These are phyloP conservation scores for Catharanthus roseus DNA, from an alignment of 257 asterid species.

Conservation along the genomic window DNA sequence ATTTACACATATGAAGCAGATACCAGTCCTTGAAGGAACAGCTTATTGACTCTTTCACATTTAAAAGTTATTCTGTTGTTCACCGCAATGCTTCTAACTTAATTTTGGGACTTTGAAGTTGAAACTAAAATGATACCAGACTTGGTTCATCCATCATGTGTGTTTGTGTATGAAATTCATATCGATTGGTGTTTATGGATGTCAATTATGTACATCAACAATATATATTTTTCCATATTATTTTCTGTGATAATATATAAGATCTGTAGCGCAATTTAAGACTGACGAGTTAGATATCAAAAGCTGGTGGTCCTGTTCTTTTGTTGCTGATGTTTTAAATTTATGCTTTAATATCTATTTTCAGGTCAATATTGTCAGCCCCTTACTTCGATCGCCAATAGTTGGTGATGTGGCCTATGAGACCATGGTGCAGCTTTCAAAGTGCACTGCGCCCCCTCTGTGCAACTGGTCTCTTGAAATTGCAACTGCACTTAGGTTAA, in stretches of 20 bases:
- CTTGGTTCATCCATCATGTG: not conserved
- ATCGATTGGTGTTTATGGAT: not conserved
- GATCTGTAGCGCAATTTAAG: not conserved
- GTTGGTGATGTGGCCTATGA: conserved; percentile 89
- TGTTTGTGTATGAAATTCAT: not conserved
- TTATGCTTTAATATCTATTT: not conserved
- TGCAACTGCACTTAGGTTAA: conserved; percentile 83
- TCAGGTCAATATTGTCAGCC: conserved; percentile 73
- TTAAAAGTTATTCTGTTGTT: not conserved
- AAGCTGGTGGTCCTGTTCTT: not conserved
- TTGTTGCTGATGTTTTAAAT: conserved; percentile 7
- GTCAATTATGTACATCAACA: not conserved
- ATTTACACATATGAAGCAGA: not conserved
- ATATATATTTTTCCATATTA: not conserved
- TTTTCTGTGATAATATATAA: not conserved
- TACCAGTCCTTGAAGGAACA: not conserved
- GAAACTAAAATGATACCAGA: not conserved
- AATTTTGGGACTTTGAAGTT: not conserved
- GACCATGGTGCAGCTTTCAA: conserved; percentile 80
- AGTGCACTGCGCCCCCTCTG: conserved; percentile 76
- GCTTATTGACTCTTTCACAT: not conserved
- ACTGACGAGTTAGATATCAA: not conserved
- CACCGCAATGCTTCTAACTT: not conserved
- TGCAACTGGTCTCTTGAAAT: conserved; percentile 95
- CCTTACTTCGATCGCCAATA: conserved; percentile 69